Evolutionary conservation across 768 basidiomycete genomes (phyloP), one percentile per base, ranked within the genome.

Genomic region (Guyanaporus albipodus): DNA sequence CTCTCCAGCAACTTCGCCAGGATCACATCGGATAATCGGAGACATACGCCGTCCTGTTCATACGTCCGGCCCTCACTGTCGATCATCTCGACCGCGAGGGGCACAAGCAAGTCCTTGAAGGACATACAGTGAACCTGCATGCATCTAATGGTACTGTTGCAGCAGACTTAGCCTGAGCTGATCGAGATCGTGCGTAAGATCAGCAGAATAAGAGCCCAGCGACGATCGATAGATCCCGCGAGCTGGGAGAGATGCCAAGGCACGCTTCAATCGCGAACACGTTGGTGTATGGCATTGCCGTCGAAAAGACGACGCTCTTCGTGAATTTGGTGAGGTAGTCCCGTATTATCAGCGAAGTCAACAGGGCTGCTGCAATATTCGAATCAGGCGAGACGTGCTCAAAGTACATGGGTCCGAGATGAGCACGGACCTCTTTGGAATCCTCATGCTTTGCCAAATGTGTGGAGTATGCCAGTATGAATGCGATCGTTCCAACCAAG

Each of bases 391-490:
- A n/a, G n/a, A n/a, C n/a, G n/a, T n/a, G n/a, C n/a, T 8, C 15
- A 6, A 32, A 32, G 12, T 32, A 12, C 15, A 32, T n/a, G 17
- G 6, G 15, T 14, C 3, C 10, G 5, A 29, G n/a, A 32, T n/a
- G 15, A 32, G n/a, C n/a, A 32, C 47, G 5, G 43, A 49, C 59
- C 59, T 17, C 59, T 50, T 11, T 48, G 51, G 33, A 49, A 53
- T 17, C 59, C 56, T 53, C 56, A 60, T 1, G 34, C 59, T 45
- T 82, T 80, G 6, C 78, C 74, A 51, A 81, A 79, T 0, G 79
- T 80, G 55, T 78, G 76, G 17, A 82, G 50, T n/a, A n/a, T n/a
- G 18, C 72, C 64, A 5, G 77, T 71, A 3, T 70, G 65, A 2
- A 80, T 60, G 9, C 71, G 67, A 12, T 69, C 60, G 38, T 69